Percentiles rank a stretch among this genome's conserved stretches.
Evolutionary conservation across 306 rosid species (phyloP).

Genomic region (Prunus persica): Prunus_persica_NCBIv2 NC_034015.1:15060001-15060500

Average conservation of each 20-base stretch:
- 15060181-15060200: neutral
- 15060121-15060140: neutral
- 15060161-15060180: neutral
- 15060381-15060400: conserved; percentile 1
- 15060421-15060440: conserved; percentile 54
- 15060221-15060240: neutral
- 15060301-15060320: neutral
- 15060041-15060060: neutral
- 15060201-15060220: neutral
- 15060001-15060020: neutral
- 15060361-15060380: neutral
- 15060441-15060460: conserved; percentile 85
- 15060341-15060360: neutral
- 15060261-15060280: neutral
- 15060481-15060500: conserved; percentile 73
- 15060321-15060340: conserved; percentile 7
- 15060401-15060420: conserved; percentile 1
- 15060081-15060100: neutral
- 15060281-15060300: neutral
- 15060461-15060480: conserved; percentile 72
- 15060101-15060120: neutral
- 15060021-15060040: neutral
- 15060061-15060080: neutral
- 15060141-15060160: neutral
- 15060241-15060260: neutral